Evolutionary conservation across 2,329 filamentous ascomycete species (phyloP).

Genomic region (Epichloe elymi): DNA sequence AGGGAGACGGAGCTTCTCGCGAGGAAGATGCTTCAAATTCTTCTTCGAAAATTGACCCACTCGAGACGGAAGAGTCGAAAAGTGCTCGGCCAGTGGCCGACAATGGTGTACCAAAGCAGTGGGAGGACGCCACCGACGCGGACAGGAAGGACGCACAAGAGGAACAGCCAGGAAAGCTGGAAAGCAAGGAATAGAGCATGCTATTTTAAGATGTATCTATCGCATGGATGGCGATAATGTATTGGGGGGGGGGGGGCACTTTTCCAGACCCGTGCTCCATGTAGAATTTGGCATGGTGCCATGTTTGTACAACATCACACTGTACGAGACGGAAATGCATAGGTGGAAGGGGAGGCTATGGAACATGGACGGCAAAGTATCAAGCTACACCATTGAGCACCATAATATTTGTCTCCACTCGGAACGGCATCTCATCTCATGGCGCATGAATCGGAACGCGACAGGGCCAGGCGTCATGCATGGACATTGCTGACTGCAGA

Average conservation of each 20-base stretch:
- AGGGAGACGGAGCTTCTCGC: constrained; percentile 3
- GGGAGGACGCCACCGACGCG: constrained; percentile 19
- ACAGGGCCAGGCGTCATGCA: too few relatives aligned
- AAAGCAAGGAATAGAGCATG: constrained; percentile 3
- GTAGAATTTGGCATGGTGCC: constrained; percentile 4
- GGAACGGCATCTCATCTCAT: too few relatives aligned
- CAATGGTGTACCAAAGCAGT: constrained; percentile 8
- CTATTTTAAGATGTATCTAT: not conserved
- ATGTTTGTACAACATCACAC: constrained; percentile 7
- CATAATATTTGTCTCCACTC: not conserved
- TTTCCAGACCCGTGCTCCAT: not conserved
- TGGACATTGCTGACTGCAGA: too few relatives aligned
- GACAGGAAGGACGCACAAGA: constrained; percentile 13
- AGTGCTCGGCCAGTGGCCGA: constrained; percentile 4
- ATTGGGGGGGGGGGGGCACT: not conserved
- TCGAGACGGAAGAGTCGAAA: constrained; percentile 8
- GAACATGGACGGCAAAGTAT: constrained; percentile 2
- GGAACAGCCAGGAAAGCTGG: constrained; percentile 10
- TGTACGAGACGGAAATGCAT: constrained; percentile 2
- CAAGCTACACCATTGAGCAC: not conserved
- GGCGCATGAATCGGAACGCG: too few relatives aligned
- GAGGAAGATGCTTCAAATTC: not conserved
- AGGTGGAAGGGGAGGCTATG: not conserved
- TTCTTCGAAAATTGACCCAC: constrained; percentile 1
- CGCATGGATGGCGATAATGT: not conserved